phyloP scores from a whole-genome alignment of 2,329 filamentous ascomycete species.

The Fusarium sp. region DNA sequence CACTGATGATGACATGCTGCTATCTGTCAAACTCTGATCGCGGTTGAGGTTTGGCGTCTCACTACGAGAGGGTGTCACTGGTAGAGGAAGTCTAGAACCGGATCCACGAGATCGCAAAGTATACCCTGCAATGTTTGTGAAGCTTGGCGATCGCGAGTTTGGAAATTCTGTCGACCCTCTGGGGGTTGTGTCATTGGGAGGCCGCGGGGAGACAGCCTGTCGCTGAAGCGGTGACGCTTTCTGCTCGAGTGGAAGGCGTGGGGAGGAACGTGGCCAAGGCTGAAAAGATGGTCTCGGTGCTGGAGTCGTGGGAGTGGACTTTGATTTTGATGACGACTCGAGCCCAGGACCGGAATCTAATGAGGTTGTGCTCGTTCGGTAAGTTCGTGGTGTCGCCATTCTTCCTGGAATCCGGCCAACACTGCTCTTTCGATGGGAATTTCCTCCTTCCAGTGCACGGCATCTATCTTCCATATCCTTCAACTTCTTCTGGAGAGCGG shows the following conservation, averaged over 20 bases:
- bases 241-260: slow-evolving; percentile 25
- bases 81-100: slow-evolving; percentile 54
- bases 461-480: slow-evolving; percentile 51
- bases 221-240: slow-evolving; percentile 18
- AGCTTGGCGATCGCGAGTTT: slow-evolving; percentile 43
- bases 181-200: slow-evolving; percentile 9
- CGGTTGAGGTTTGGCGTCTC: slow-evolving; percentile 51
- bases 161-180: slow-evolving; percentile 27
- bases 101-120: slow-evolving; percentile 51
- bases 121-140: slow-evolving; percentile 44
- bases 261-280: slow-evolving; percentile 31
- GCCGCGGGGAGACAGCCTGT: slow-evolving; percentile 21
- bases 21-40: slow-evolving; percentile 56
- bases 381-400: slow-evolving; percentile 36
- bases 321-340: slow-evolving; percentile 35
- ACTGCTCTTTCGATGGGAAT: slow-evolving; percentile 36
- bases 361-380: slow-evolving; percentile 30
- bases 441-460: slow-evolving; percentile 46
- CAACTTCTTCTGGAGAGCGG: slow-evolving; percentile 50
- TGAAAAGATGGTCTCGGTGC: slow-evolving; percentile 34
- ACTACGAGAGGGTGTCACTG: slow-evolving; percentile 52
- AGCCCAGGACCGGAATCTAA: slow-evolving; percentile 26
- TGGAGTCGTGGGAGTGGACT: slow-evolving; percentile 42
- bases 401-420: slow-evolving; percentile 26
- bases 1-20: slow-evolving; percentile 56